phyloP scores from a whole-genome alignment of 2,329 filamentous ascomycete genomes.

The Talaromyces sp. region DNA sequence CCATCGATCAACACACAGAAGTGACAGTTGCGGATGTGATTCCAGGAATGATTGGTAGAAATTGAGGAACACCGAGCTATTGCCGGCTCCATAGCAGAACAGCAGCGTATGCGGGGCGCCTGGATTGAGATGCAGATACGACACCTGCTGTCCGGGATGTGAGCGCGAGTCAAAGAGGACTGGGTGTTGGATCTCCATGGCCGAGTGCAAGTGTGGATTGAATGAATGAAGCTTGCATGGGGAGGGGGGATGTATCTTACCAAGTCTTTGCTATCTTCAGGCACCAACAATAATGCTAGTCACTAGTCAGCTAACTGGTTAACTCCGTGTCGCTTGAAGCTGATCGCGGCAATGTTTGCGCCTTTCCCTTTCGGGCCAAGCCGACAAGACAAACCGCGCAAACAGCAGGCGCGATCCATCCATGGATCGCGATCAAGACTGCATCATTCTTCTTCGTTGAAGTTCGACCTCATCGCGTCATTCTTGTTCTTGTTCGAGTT shows the following conservation, averaged over 20 bases:
- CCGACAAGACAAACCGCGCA: background rate
- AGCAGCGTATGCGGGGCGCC: background rate
- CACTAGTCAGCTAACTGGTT: background rate
- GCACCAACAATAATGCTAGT: background rate
- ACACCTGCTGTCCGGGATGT: background rate
- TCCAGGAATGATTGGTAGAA: background rate
- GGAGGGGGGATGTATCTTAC: background rate
- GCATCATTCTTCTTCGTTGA: background rate
- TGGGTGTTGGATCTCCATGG: background rate
- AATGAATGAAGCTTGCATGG: background rate
- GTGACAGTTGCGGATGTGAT: background rate
- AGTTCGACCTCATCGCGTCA: background rate
- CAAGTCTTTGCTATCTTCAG: background rate
- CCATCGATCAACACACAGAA: conserved; percentile 1
- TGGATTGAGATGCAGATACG: background rate
- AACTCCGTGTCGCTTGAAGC: background rate
- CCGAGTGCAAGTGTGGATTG: background rate
- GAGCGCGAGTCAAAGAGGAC: background rate
- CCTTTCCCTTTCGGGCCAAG: background rate
- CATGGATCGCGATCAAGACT: background rate
- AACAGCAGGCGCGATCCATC: background rate
- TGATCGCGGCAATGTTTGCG: background rate
- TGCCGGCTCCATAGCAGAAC: background rate
- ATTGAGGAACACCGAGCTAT: background rate
- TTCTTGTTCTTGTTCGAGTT: background rate